These are phyloP conservation scores for Setomelanomma holmii DNA, from an alignment of 2,329 filamentous ascomycete species.

Conservation along the genomic window DNA sequence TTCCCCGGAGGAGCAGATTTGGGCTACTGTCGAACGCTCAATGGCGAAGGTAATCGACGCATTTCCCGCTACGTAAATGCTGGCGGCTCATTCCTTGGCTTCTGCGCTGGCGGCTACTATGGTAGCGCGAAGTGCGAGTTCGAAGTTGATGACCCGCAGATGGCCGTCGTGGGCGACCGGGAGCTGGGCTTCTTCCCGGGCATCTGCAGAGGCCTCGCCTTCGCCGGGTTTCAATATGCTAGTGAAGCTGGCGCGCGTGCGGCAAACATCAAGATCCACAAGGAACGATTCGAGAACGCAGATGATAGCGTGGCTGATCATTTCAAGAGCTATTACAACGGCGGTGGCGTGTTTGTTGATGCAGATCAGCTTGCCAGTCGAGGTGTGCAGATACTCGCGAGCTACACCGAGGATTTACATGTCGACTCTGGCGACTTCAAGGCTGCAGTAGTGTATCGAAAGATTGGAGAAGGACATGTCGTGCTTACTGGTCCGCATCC, in stretches of 20 bases:
- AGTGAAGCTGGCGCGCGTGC: constrained; percentile 85
- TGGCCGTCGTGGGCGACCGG: constrained; percentile 85
- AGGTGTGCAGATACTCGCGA: constrained; percentile 82
- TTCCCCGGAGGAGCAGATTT: constrained; percentile 94
- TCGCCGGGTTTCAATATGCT: constrained; percentile 87
- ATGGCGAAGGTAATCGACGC: constrained; percentile 83
- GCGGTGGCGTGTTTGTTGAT: constrained; percentile 91
- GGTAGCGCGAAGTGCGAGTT: constrained; percentile 85
- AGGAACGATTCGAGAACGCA: constrained; percentile 60
- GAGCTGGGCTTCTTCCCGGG: constrained; percentile 92
- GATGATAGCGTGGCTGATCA: constrained; percentile 62
- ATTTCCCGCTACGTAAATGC: constrained; percentile 86
- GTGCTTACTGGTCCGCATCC: constrained; percentile 89
- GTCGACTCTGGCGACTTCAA: constrained; percentile 76
- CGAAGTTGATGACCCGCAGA: constrained; percentile 78
- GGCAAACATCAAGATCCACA: constrained; percentile 69
- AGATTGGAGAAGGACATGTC: constrained; percentile 79
- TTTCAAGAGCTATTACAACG: constrained; percentile 88
- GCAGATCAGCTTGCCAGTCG: constrained; percentile 66
- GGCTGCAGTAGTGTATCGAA: constrained; percentile 84
- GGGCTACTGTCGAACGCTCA: constrained; percentile 85
- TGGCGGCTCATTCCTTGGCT: constrained; percentile 85
- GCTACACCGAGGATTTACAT: constrained; percentile 75
- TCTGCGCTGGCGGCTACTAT: constrained; percentile 96
- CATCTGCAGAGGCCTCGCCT: constrained; percentile 83